Conservation (phyloP, 352 stramenopile genomes). For the Phytophthora cryptogea region DNA sequence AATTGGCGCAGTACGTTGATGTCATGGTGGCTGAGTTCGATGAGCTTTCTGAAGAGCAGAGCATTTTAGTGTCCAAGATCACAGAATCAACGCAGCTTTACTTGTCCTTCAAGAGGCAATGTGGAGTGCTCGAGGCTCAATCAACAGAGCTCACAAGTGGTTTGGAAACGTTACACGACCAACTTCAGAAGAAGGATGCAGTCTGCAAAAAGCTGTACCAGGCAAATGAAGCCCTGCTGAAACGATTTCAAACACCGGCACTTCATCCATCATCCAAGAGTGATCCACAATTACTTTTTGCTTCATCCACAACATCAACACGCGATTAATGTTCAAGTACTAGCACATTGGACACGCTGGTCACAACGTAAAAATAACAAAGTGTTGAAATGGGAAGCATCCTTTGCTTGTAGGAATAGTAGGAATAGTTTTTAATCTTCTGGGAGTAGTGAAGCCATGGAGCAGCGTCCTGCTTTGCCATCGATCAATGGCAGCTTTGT, state of each 20-base stretch:
- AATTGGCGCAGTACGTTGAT: slow-evolving; percentile 52
- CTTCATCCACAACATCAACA: neutral
- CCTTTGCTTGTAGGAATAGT: neutral
- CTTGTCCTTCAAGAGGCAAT: slow-evolving; percentile 60
- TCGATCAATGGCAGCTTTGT: slow-evolving; percentile 15
- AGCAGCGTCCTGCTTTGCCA: slow-evolving; percentile 13
- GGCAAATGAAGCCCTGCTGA: slow-evolving; percentile 64
- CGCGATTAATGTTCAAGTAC: too few relatives aligned
- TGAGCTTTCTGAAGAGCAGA: slow-evolving; percentile 58
- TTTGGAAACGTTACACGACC: slow-evolving; percentile 40
- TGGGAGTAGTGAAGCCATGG: slow-evolving; percentile 14
- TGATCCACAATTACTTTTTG: neutral
- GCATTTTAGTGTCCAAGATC: slow-evolving; percentile 61
- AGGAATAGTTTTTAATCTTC: slow-evolving; percentile 1
- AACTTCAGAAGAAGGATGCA: slow-evolving; percentile 53
- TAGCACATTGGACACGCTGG: neutral
- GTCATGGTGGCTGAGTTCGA: slow-evolving; percentile 62
- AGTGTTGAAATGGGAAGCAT: slow-evolving; percentile 6
- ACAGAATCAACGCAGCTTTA: slow-evolving; percentile 64
- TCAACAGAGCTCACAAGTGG: slow-evolving; percentile 36
- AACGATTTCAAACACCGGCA: slow-evolving; percentile 37
- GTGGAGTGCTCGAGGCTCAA: slow-evolving; percentile 43
- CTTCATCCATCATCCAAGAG: slow-evolving; percentile 17
- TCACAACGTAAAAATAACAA: slow-evolving; percentile 31
- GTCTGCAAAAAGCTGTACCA: slow-evolving; percentile 68